Evolutionary conservation across 163 green algal species (phyloP), one percentile per base, ranked within the genome.

Genomic region (Botryococcus braunii): DNA sequence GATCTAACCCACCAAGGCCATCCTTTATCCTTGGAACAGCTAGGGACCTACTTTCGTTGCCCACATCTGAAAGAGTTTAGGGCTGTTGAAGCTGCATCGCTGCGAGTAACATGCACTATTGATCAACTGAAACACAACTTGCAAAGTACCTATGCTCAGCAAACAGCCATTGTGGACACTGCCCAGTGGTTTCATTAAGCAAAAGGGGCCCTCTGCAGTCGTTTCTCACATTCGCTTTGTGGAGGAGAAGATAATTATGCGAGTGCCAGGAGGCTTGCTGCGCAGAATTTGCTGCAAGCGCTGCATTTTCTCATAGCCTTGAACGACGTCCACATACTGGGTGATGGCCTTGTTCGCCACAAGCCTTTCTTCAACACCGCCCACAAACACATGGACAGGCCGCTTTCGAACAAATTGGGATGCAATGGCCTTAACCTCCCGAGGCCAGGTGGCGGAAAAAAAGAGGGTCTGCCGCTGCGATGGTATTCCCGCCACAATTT

Each of bases 271-370:
- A 0, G 83, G 83, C 66, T 89, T 85, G 55, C 63, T 74, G 50
- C 80, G 76, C 66, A 85, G 69, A 36, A 85, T 75, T 4, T 61
- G 62, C 59, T 95, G 74, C 46, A 95, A 69, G 40, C 76, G 64
- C 25, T 85, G 23, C 36, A 92, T 74, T 59, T 86, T 85, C 43
- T 56, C 69, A 74, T 95, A 95, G 78, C 95, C 94, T 37, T 95
- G 8, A 50, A 71, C 64, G 36, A 97, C 83, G 55, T 96, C 83
- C 35, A 96, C 85, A 25, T 84, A 65, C 79, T 98, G 93, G 13
- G 78, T 86, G 77, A 98, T 98, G 74, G 81, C 86, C 83, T 96
- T 90, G 80, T 97, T 97, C 68, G 92, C 92, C 70, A 83, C 79
- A 35, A 86, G 73, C 63, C 81, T 86, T 55, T 90, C 84, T 66